These are phyloP conservation scores for Solanum aculeatissimum DNA, from an alignment of 305 asterid species.

Conservation along the genomic window DNA sequence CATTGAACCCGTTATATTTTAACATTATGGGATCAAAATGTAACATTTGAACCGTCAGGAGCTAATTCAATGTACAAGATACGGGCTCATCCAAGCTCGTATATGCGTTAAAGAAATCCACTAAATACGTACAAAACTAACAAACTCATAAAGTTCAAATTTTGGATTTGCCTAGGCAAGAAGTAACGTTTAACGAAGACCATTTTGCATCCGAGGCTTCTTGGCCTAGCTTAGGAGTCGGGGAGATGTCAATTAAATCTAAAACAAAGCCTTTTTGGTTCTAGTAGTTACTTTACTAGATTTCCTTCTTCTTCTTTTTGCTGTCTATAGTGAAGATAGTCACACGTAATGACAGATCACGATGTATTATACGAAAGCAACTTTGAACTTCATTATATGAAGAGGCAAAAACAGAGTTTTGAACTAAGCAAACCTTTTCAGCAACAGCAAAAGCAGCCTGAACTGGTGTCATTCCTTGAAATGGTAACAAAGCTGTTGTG, in stretches of 20 bases:
- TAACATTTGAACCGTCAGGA: neutral
- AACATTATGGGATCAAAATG: neutral
- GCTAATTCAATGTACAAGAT: no score
- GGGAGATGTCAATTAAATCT: neutral
- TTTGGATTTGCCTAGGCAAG: neutral
- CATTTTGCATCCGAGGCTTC: neutral
- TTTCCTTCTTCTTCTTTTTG: no score
- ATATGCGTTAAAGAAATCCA: no score
- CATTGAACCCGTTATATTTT: neutral
- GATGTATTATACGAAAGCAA: neutral
- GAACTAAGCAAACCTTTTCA: slow-evolving; percentile 48
- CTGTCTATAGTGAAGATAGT: no score
- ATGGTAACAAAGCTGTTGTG: slow-evolving; percentile 82
- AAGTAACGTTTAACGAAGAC: neutral
- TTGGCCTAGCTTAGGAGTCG: neutral
- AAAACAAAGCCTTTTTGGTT: neutral
- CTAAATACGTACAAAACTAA: no score
- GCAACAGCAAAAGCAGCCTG: slow-evolving; percentile 97
- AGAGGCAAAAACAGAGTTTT: neutral
- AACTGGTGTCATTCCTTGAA: slow-evolving; percentile 92
- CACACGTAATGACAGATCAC: no score
- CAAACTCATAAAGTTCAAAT: neutral
- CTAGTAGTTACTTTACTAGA: no score
- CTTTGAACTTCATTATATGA: neutral
- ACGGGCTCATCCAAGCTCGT: no score